Evolutionary conservation across 768 basidiomycete genomes (phyloP), one percentile per base, ranked within the genome.

Genomic region (Rhodosporidiobolus odoratus): DNA sequence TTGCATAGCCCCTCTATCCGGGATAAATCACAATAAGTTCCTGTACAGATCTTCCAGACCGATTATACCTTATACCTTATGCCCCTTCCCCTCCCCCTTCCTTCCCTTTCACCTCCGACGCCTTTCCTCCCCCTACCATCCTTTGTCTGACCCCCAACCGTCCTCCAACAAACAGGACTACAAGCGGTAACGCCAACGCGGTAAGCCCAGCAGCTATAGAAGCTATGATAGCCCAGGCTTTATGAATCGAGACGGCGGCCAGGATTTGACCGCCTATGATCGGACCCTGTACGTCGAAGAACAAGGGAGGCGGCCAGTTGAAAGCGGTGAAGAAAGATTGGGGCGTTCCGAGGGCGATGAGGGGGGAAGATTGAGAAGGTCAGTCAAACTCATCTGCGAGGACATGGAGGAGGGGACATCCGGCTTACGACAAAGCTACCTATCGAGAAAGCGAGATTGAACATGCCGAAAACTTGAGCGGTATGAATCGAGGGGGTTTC

Each of bases 361-460:
- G n/a, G n/a, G n/a, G n/a, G n/a, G n/a, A n/a, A n/a, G n/a, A n/a
- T n/a, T n/a, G n/a, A n/a, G n/a, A n/a, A n/a, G n/a, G n/a, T 16
- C 4, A 6, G 52, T n/a, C n/a, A n/a, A n/a, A n/a, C n/a, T n/a
- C 4, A 53, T 12, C n/a, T 54, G n/a, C n/a, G n/a, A n/a, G n/a
- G n/a, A n/a, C n/a, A n/a, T n/a, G n/a, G n/a, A n/a, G n/a, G n/a
- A n/a, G n/a, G n/a, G n/a, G n/a, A n/a, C n/a, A n/a, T n/a, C n/a
- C n/a, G n/a, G n/a, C n/a, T n/a, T 4, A 60, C 66, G 13, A 67
- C 10, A 34, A 67, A 62, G 0, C 59, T 61, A 1, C 66, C 66
- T 7, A 67, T 45, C 12, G 66, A 67, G 43, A 67, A 67, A 9
- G 66, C 52, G 52, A 67, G 30, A 43, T 67, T 67, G 59, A 67